Base-by-base conservation (phyloP, 495 filamentous ascomycete species). In the Sphaerosporella brunnea region DNA sequence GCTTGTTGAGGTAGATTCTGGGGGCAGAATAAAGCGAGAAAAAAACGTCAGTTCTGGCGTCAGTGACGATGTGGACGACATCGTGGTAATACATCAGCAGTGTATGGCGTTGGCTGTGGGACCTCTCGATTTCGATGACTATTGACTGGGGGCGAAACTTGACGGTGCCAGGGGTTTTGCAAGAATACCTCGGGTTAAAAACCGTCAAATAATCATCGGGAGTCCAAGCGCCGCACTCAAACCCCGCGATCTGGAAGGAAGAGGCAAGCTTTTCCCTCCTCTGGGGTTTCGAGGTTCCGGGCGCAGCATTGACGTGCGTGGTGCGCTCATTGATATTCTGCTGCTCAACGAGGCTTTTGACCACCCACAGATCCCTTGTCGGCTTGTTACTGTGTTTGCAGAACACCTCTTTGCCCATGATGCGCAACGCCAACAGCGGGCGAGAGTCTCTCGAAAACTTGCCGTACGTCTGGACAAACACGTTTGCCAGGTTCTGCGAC, bases 291-390 rank as follows among this genome's bases (percentile, higher is more conserved):
- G 8, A 39, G 5, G n/a, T n/a, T n/a, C n/a, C n/a, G 13, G 36
- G 7, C 5, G 36, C n/a, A 16, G n/a, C 36, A 19, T 32, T 43
- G 10, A 26, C 28, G 10, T 28, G 32, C 21, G 19, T 49, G 13
- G 26, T 4, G 4, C 28, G 20, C 3, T 47, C 54, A 41, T 46
- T 51, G n/a, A n/a, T 36, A 8, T 36, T 46, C n/a, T 46, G 43
- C n/a, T 20, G 25, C 20, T 46, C 43, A 11, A 32, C 11, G 13
- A 59, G 28, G 36, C 47, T 53, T 32, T 45, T 47, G 8, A 58
- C 47, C n/a, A 49, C 18, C 21, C 48, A 28, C 4, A 18, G 28
- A 32, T 59, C 56, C 1, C 24, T 2, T 8, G 28, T 11, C 13
- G 43, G 43, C 8, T n/a, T 1, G 18, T 46, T 4, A 13, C 24